Evolutionary conservation across 495 filamentous ascomycete species (phyloP).

Genomic region (Tricharina praecox): DNA sequence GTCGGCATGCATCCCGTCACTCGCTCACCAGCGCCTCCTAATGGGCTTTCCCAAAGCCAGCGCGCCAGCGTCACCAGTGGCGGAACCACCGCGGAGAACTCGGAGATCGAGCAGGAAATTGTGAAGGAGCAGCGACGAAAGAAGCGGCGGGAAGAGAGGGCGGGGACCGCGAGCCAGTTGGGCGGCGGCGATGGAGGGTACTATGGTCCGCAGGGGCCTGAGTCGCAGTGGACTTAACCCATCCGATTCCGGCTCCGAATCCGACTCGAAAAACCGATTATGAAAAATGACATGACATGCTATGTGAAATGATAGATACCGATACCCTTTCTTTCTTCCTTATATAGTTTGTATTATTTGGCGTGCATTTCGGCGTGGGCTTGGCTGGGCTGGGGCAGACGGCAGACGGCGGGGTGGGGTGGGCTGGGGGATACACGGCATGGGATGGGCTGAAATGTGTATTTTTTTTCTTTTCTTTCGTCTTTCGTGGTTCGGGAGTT

Average conservation of each 20-base stretch:
- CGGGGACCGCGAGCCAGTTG: not conserved
- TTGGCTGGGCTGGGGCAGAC: no score
- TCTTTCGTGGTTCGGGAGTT: no score
- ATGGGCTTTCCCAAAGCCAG: conserved; percentile 17
- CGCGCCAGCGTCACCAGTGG: conserved; percentile 21
- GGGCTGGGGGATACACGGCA: no score
- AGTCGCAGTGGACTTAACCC: conserved; percentile 2
- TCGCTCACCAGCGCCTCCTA: not conserved
- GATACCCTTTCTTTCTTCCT: no score
- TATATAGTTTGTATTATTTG: not conserved
- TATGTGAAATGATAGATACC: not conserved
- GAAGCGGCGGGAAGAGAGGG: conserved; percentile 23
- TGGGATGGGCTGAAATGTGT: no score
- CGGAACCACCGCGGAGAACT: conserved; percentile 16
- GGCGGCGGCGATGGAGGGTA: not conserved
- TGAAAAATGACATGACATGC: not conserved
- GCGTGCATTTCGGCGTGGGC: not conserved
- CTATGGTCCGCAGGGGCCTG: conserved; percentile 1
- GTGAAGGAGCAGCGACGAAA: conserved; percentile 22
- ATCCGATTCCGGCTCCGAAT: not conserved
- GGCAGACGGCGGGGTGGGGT: no score
- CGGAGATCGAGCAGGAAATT: conserved; percentile 22
- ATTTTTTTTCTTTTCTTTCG: no score
- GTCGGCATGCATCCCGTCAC: conserved; percentile 2
- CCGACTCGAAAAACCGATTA: not conserved